Conservation (phyloP, 495 filamentous ascomycete genomes). For the Penicillium manginii region DNA sequence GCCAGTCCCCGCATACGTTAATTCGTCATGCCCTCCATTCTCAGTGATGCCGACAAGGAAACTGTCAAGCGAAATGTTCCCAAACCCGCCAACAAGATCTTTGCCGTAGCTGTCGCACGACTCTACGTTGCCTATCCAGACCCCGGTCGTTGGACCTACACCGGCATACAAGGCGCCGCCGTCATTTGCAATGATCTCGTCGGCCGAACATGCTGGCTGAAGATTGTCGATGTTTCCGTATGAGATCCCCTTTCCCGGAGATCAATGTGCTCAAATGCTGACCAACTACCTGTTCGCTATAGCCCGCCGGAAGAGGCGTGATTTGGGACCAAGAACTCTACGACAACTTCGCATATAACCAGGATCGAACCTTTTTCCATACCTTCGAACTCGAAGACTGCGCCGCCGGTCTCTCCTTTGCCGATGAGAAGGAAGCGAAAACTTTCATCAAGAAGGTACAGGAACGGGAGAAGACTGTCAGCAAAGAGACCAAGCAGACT, state of each 20-base stretch:
- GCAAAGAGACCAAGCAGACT: constrained; percentile 77
- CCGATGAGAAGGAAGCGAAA: constrained; percentile 95
- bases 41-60: constrained; percentile 89
- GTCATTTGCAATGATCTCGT: constrained; percentile 93
- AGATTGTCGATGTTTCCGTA: constrained; percentile 95
- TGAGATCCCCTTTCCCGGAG: constrained; percentile 35
- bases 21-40: constrained; percentile 78
- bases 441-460: constrained; percentile 94
- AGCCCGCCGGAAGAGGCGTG: constrained; percentile 83
- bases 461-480: constrained; percentile 90
- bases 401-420: constrained; percentile 86
- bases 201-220: constrained; percentile 94
- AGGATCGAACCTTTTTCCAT: constrained; percentile 96
- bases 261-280: constrained; percentile 13
- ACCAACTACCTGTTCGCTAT: constrained; percentile 16
- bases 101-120: constrained; percentile 87
- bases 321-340: constrained; percentile 99
- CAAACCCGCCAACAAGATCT: constrained; percentile 92
- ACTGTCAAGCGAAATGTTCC: constrained; percentile 90
- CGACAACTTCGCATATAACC: constrained; percentile 90
- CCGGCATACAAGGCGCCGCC: constrained; percentile 89
- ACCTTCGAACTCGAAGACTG: constrained; percentile 94
- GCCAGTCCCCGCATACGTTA: constrained; percentile 9
- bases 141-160: constrained; percentile 86
- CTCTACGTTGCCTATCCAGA: constrained; percentile 94